Conservation (phyloP, 805 yeast species). For the Wickerhamiella domercqiae region DNA sequence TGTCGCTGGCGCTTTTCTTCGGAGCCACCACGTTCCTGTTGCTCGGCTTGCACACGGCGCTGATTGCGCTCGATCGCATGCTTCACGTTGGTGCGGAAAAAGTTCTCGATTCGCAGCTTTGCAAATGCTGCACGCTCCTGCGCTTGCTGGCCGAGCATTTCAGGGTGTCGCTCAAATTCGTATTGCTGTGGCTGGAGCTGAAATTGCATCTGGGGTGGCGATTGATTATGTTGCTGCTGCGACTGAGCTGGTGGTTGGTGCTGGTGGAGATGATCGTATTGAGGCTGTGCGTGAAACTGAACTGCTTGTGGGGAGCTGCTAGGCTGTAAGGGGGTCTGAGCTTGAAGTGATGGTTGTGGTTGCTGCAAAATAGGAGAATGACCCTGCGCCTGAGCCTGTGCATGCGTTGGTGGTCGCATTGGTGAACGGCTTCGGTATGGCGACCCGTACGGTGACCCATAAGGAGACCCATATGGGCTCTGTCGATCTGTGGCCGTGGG, state of each 20-base stretch:
- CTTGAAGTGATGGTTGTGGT: not conserved
- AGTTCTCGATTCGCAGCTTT: constrained; percentile 68
- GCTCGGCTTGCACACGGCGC: constrained; percentile 74
- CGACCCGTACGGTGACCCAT: not conserved
- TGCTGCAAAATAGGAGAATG: not conserved
- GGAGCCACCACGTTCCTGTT: constrained; percentile 52
- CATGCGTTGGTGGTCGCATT: not conserved
- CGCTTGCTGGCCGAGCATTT: constrained; percentile 49
- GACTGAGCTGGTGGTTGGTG: too few species aligned
- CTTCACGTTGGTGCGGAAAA: constrained; percentile 67
- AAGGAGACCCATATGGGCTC: not conserved
- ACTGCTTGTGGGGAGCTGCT: too few species aligned
- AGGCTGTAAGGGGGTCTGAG: too few species aligned
- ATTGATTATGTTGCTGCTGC: not conserved
- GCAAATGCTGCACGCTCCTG: constrained; percentile 78
- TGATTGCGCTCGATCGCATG: constrained; percentile 95
- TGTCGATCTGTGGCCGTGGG: not conserved
- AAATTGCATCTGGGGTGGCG: not conserved
- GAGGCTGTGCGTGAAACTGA: too few species aligned
- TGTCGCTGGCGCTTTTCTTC: constrained; percentile 79
- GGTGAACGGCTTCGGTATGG: not conserved
- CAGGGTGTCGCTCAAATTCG: constrained; percentile 61
- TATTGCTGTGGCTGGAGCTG: not conserved
- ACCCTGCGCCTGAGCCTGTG: not conserved
- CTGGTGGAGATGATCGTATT: too few species aligned